phyloP scores from a whole-genome alignment of 768 basidiomycete species.

The Podaxis sp. region DNA sequence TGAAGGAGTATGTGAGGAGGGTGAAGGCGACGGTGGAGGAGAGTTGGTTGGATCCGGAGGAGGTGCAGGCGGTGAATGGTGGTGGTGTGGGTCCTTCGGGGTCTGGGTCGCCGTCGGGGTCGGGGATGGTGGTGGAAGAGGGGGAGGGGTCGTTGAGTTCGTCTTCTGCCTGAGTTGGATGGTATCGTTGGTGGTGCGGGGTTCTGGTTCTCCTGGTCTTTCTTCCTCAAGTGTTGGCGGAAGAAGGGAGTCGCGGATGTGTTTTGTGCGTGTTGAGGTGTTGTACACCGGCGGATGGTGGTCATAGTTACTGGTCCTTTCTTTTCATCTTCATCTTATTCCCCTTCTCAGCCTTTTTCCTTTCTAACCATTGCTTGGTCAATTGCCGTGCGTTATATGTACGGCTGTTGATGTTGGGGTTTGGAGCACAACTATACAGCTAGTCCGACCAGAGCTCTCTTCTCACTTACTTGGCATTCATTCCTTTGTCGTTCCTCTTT shows the following conservation, averaged over 20 bases:
- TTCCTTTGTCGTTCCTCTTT: not conserved
- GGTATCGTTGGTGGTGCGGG: not conserved
- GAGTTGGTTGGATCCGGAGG: constrained; percentile 90
- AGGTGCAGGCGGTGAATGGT: constrained; percentile 28
- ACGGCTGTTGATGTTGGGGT: not conserved
- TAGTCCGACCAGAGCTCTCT: not conserved
- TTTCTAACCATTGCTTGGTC: constrained; percentile 7
- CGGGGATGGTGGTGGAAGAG: constrained; percentile 1
- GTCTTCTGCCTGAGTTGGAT: not conserved
- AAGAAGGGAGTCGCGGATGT: not conserved
- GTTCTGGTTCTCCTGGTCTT: not conserved
- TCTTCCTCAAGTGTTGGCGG: not conserved
- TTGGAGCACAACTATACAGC: constrained; percentile 4
- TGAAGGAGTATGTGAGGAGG: constrained; percentile 95
- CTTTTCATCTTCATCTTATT: not conserved
- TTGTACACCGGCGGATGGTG: not conserved
- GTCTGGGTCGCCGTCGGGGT: not conserved
- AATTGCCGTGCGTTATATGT: not conserved
- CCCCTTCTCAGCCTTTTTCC: not conserved
- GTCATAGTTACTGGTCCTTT: not conserved
- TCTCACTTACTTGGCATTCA: constrained; percentile 3
- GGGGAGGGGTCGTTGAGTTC: constrained; percentile 8
- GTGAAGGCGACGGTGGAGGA: constrained; percentile 94
- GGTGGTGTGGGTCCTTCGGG: not conserved
- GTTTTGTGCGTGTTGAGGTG: not conserved